These are phyloP conservation scores for Candida bentonensis DNA, from an alignment of 805 yeast genomes.

Conservation along the genomic window DNA sequence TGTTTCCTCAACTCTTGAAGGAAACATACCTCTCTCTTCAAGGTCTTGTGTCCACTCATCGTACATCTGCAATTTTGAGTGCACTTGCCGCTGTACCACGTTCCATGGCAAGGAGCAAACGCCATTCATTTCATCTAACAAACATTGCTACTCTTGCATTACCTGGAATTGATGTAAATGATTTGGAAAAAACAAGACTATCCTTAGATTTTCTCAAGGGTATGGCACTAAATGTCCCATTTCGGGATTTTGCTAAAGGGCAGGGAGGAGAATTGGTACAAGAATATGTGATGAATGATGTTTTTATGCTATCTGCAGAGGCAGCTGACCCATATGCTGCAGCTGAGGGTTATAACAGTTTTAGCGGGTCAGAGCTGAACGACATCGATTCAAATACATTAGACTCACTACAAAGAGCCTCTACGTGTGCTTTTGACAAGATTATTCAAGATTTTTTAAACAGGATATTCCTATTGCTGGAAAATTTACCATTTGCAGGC, in stretches of 20 bases:
- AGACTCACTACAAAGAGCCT: conserved; percentile 47
- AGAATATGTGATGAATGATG: conserved; percentile 54
- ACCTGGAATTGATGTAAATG: conserved; percentile 83
- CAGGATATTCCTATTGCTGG: conserved; percentile 49
- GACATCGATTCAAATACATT: conserved; percentile 31
- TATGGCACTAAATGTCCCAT: conserved; percentile 58
- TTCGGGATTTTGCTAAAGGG: conserved; percentile 40
- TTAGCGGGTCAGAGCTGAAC: conserved; percentile 6
- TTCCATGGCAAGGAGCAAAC: conserved; percentile 46
- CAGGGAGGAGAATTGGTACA: conserved; percentile 22
- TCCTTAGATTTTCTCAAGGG: conserved; percentile 58
- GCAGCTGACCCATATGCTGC: conserved; percentile 14
- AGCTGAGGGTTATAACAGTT: neutral
- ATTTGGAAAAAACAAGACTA: conserved; percentile 54
- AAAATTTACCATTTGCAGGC: conserved; percentile 37
- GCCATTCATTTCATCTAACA: conserved; percentile 65
- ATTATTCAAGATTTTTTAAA: conserved; percentile 43
- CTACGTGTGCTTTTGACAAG: conserved; percentile 56
- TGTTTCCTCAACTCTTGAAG: conserved; percentile 22
- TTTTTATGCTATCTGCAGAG: conserved; percentile 30
- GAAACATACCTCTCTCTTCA: conserved; percentile 51
- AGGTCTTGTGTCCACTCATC: conserved; percentile 44
- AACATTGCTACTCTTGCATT: conserved; percentile 54
- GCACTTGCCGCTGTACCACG: conserved; percentile 53
- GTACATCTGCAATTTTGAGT: conserved; percentile 60